Percentiles rank a stretch among this genome's conserved stretches.
Evolutionary conservation across 257 asterid species (phyloP).

Genomic region (Paulownia fortunei): DNA sequence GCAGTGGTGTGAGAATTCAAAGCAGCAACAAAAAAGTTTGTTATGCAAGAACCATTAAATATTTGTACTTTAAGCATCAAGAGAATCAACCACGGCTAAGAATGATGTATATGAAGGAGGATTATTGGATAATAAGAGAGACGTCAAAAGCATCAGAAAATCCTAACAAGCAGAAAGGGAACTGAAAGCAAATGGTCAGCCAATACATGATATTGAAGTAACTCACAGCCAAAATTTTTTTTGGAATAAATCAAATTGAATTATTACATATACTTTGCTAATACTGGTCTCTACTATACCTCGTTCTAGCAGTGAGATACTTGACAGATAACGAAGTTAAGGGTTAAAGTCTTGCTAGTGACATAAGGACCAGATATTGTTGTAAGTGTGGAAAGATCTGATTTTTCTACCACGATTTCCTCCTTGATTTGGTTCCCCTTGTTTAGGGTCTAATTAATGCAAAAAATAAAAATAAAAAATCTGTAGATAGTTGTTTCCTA

Average conservation of each 20-base stretch:
- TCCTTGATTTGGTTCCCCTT: too few species aligned
- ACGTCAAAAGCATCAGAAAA: neutral
- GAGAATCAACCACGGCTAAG: neutral
- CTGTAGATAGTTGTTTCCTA: too few species aligned
- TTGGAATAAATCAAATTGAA: conserved; percentile 1
- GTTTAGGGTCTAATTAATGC: too few species aligned
- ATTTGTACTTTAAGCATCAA: neutral
- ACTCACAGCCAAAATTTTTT: neutral
- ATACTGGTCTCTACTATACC: neutral
- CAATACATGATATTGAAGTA: neutral
- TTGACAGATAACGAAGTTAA: neutral
- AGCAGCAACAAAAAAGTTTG: conserved; percentile 5
- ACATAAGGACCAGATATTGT: neutral
- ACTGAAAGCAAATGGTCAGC: conserved; percentile 2
- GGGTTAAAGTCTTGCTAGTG: neutral
- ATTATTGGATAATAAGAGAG: neutral
- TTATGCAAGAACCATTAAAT: neutral
- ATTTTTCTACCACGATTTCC: too few species aligned
- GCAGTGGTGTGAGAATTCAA: conserved; percentile 34
- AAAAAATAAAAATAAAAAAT: too few species aligned
- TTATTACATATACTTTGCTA: neutral
- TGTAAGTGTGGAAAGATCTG: too few species aligned
- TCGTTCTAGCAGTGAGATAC: neutral
- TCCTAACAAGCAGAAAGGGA: neutral
- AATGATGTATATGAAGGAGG: neutral